Evolutionary conservation across 768 basidiomycete genomes (phyloP), one percentile per base, ranked within the genome.

Genomic region (Kwoniella botswanensis): DNA sequence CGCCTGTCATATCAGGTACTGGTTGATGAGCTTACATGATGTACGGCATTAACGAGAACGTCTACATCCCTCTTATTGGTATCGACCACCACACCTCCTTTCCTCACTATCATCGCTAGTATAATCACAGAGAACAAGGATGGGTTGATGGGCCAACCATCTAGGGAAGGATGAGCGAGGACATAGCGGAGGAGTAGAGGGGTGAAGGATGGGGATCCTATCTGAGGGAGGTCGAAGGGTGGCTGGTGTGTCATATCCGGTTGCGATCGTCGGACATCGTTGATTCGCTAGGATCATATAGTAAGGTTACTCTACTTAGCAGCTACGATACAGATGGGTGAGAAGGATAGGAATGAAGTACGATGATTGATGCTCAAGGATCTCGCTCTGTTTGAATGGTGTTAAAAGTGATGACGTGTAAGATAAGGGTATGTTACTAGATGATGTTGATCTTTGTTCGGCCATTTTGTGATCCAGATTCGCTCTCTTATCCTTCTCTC

Each of bases 31-130:
- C 64, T 58, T 13, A 62, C 59, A 17, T 13, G 5, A 3, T 29
- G 35, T 60, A 52, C 4, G 15, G 58, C 55, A 9, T 21, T 21
- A 0, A 17, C 55, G 6, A 35, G 11, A 0, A 41, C 54, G 13
- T 62, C 56, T 42, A 26, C 54, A 10, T 11, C 77, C 71, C 44
- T 58, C 1, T 18, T 15, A 3, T 4, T 1, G 0, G 44, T 29
- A 67, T 79, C 78, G 0, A 77, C 35, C 5, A 79, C 67, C 12
- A 76, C 18, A 12, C 76, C 78, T 26, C 78, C 78, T 18, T 46
- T 61, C 26, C 67, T 67, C 0, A 74, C 74, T 22, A 79, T 70
- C 54, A 72, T 60, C 1, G 71, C 61, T 24, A 79, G 42, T 1
- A 79, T 52, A 0, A 79, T 4, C 3, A 71, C 42, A 24, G 76